A percentile compares a stretch with the other conserved stretches of the same genome.
Evolutionary conservation across 495 filamentous ascomycete species (phyloP).

Genomic region (Annulohypoxylon maeteangense): DNA sequence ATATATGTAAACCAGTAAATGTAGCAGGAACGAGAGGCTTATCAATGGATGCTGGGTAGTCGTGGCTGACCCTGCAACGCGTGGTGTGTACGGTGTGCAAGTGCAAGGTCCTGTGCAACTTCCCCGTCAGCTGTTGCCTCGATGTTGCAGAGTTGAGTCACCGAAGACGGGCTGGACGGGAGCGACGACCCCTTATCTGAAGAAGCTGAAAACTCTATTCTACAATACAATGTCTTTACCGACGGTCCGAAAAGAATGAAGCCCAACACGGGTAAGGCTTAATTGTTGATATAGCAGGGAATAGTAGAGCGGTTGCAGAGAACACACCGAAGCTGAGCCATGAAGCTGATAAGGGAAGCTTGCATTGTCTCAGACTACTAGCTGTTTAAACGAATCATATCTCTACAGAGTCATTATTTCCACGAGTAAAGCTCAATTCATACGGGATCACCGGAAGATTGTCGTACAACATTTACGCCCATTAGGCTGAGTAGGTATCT

Average conservation of each 20-base stretch:
- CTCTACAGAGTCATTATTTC: not conserved
- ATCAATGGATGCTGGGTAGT: not conserved
- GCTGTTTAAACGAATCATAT: not conserved
- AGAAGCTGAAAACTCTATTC: not conserved
- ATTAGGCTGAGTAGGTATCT: not conserved
- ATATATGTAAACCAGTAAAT: too few species aligned
- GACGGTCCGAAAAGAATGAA: not conserved
- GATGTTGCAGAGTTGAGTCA: not conserved
- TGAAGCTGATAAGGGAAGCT: constrained; percentile 13
- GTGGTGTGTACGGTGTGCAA: not conserved
- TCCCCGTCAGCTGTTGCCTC: not conserved
- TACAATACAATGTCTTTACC: not conserved
- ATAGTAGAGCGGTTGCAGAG: not conserved
- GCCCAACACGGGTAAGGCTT: not conserved
- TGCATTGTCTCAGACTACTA: constrained; percentile 1
- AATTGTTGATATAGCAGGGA: not conserved
- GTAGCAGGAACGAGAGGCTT: not conserved
- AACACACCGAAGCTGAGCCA: not conserved
- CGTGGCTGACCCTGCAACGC: not conserved
- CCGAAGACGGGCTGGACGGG: not conserved
- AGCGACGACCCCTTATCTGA: not conserved
- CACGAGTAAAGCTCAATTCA: not conserved
- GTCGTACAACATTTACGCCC: constrained; percentile 1
- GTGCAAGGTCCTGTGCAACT: not conserved
- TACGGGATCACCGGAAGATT: constrained; percentile 4